A percentile compares a stretch with the other conserved stretches of the same genome.
Conservation (phyloP, 352 stramenopile genomes). For the Globisporangium mamillatum region DNA sequence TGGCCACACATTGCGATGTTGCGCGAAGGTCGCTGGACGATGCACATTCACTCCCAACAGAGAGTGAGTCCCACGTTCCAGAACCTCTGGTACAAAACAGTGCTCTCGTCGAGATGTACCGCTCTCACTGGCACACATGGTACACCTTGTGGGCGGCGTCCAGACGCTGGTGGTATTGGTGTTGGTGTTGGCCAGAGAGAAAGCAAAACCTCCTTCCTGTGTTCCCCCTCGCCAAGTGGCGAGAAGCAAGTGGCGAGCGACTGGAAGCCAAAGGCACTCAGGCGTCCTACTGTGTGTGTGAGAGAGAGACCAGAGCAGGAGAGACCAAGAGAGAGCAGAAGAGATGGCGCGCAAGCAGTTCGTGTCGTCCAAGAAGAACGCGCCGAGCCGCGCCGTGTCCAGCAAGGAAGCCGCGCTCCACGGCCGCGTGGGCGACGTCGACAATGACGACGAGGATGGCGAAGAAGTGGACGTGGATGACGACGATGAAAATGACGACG, state of each 20-base stretch:
- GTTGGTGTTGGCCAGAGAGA: background rate
- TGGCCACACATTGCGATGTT: constrained; percentile 8
- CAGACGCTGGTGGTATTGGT: background rate
- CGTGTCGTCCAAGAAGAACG: constrained; percentile 87
- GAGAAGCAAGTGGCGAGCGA: background rate
- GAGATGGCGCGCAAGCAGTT: constrained; percentile 82
- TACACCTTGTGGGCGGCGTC: no score
- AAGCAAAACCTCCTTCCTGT: constrained; percentile 12
- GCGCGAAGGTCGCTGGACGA: constrained; percentile 3
- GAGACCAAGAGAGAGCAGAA: background rate
- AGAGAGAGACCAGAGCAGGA: background rate
- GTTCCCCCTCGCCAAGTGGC: background rate
- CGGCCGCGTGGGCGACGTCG: constrained; percentile 28
- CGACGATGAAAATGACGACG: constrained; percentile 27
- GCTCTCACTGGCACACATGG: background rate
- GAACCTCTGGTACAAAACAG: no score
- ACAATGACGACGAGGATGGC: constrained; percentile 23
- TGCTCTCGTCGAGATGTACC: no score
- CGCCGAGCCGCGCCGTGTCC: constrained; percentile 70
- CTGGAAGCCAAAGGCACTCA: background rate
- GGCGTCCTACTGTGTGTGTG: background rate
- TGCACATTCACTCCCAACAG: no score
- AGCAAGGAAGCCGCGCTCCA: constrained; percentile 82
- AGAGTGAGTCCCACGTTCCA: background rate
- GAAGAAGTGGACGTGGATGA: constrained; percentile 12